Base-by-base conservation (phyloP, 148 eudicot species). In the Oxyria digyna region DNA sequence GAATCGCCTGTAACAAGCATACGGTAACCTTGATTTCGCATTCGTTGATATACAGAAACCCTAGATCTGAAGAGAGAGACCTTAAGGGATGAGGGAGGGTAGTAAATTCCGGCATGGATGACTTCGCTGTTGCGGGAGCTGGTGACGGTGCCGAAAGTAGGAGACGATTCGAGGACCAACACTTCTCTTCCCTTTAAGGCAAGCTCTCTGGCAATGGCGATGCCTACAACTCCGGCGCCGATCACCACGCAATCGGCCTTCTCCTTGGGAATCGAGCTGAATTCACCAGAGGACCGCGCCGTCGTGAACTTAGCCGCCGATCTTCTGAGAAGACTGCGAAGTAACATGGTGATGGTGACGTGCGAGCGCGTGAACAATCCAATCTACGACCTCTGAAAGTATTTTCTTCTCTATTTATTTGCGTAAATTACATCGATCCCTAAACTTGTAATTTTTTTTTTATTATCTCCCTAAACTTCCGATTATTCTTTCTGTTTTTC, bases 91-190 rank as follows among this genome's bases (percentile, higher is more conserved):
- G 78, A 69, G 18, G 71, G 78, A 71, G 98, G 96, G 75, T 93
- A 85, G 65, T 93, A 93, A 52, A 93, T 87, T 45, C 96, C 98
- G 37, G 88, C 96, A 77, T 93, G 98, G 63, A 93, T 86, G 35
- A 93, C 98, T 71, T 93, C 87, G 63, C 98, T 93, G 69, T 93
- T 93, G 62, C 98, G 88, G 45, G 98, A 89, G 62, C 98, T 93
- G 6, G 88, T 86, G 4, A 71, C 91, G 2, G 95, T 84, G 6
- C 98, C 98, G 66, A 93, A 93, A 68, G 88, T 87, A 0, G 85
- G 57, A 27, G 80, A 84, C 31, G 96, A 87, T 62, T 93, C 96
- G 14, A 93, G 20, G 0, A 89, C 91, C 71, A 89, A 57, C 42
- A 89, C 91, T 50, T 93, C 83, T 67, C 85, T 80, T 0, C 85